Percentiles rank a stretch among this genome's conserved stretches.
Evolutionary conservation across 1,284 basidiomycete species (phyloP).

Genomic region (Pseudozyma sp.): DNA sequence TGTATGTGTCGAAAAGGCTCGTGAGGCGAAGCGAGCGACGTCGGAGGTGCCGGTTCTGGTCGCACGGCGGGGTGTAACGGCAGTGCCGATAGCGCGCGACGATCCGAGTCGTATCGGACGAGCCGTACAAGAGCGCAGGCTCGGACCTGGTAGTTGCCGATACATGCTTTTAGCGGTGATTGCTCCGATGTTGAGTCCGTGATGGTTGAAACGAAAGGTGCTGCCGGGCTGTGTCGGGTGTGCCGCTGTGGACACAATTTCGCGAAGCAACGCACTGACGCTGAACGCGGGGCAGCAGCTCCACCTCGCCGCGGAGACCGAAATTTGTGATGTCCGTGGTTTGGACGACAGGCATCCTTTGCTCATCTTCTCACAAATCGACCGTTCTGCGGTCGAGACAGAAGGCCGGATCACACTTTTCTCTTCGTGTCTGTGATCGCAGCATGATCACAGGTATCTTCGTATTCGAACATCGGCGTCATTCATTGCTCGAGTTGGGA

Average conservation of each 20-base stretch:
- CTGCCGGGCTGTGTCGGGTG: background rate
- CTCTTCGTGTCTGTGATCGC: too few species aligned
- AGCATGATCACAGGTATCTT: too few species aligned
- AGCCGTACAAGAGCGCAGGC: constrained; percentile 19
- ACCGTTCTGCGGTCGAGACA: too few species aligned
- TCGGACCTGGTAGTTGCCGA: constrained; percentile 25
- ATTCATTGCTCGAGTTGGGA: constrained; percentile 12
- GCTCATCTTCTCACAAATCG: too few species aligned
- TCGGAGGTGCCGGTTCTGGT: background rate
- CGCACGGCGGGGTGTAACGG: constrained; percentile 8
- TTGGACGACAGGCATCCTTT: too few species aligned
- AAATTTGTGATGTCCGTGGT: too few species aligned
- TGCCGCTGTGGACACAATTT: too few species aligned
- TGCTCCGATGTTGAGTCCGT: background rate
- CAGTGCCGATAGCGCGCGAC: constrained; percentile 3
- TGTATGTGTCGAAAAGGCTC: constrained; percentile 14
- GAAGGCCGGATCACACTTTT: too few species aligned
- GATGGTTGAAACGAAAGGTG: background rate
- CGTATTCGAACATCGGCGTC: too few species aligned
- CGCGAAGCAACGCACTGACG: too few species aligned
- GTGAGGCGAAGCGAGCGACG: background rate
- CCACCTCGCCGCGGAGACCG: too few species aligned
- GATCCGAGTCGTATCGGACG: constrained; percentile 14
- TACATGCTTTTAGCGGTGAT: constrained; percentile 16
- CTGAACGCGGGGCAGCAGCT: too few species aligned